These are phyloP conservation scores for Ceratobasidium theobromae DNA, from an alignment of 1,284 basidiomycete genomes.

Conservation along the genomic window DNA sequence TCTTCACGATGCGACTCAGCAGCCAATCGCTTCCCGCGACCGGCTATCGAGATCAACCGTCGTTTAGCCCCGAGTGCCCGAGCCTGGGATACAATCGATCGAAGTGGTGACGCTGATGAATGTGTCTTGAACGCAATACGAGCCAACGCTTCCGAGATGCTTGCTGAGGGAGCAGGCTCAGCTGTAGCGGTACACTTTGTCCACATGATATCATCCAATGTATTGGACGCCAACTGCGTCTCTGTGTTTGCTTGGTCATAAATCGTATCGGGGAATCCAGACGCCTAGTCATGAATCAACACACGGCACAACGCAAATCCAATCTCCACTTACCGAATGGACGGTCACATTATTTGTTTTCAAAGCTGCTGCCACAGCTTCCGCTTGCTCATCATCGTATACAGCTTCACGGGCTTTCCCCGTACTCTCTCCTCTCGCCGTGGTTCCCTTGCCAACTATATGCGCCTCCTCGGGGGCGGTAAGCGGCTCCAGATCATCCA, in stretches of 20 bases:
- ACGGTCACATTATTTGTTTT: conserved; percentile 31
- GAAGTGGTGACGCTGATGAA: conserved; percentile 40
- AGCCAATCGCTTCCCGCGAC: conserved; percentile 46
- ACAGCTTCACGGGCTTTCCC: background rate
- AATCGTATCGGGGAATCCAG: conserved; percentile 38
- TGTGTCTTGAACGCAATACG: conserved; percentile 31
- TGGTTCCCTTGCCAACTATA: conserved; percentile 3
- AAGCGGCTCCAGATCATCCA: conserved; percentile 30
- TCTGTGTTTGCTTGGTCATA: conserved; percentile 38
- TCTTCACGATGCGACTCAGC: conserved; percentile 43
- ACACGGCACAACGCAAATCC: background rate
- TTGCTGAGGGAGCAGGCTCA: conserved; percentile 20
- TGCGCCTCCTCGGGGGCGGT: conserved; percentile 31
- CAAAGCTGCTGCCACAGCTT: conserved; percentile 23
- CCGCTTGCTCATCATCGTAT: background rate
- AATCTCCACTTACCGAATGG: conserved; percentile 22
- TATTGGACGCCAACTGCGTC: conserved; percentile 39
- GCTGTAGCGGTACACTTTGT: conserved; percentile 21
- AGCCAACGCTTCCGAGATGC: conserved; percentile 19
- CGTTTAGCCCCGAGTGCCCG: conserved; percentile 28
- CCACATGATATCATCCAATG: conserved; percentile 41
- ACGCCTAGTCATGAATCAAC: conserved; percentile 22
- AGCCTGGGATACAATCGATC: conserved; percentile 31
- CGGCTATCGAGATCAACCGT: conserved; percentile 44
- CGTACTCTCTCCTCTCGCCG: background rate